Evolutionary conservation across 148 eudicot genomes (phyloP).

Genomic region (Diospyros lotus): DNA sequence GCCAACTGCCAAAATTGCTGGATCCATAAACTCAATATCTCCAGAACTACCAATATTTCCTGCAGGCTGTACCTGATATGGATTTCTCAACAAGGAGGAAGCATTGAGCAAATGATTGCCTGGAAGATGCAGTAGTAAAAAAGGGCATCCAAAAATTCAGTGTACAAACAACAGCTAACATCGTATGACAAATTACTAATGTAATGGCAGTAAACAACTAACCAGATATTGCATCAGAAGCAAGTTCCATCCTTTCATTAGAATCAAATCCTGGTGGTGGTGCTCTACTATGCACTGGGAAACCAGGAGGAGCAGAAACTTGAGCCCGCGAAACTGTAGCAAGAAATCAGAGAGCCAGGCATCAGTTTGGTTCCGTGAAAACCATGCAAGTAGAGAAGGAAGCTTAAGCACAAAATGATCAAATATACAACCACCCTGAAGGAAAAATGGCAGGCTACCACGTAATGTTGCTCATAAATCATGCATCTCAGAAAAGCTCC

Average conservation of each 20-base stretch:
- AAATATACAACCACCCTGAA: neutral
- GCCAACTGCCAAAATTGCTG: conserved; percentile 97
- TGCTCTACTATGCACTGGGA: conserved; percentile 63
- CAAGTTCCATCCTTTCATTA: conserved; percentile 52
- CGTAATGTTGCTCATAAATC: neutral
- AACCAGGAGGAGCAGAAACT: conserved; percentile 93
- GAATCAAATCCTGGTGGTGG: conserved; percentile 91
- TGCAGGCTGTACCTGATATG: conserved; percentile 47
- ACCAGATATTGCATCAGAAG: conserved; percentile 60
- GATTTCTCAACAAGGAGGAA: conserved; percentile 49
- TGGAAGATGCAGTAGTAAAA: conserved; percentile 29
- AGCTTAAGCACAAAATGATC: neutral
- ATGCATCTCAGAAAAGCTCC: neutral
- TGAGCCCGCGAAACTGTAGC: conserved; percentile 64
- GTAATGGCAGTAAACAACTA: conserved; percentile 21
- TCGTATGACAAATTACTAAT: neutral
- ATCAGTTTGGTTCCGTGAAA: neutral
- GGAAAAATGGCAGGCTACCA: neutral
- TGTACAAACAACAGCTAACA: neutral
- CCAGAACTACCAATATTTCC: conserved; percentile 37
- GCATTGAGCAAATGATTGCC: conserved; percentile 54
- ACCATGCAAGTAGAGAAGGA: conserved; percentile 1
- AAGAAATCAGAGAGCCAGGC: conserved; percentile 4
- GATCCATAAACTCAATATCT: conserved; percentile 89
- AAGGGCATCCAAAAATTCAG: neutral